Evolutionary conservation across 2,329 filamentous ascomycete species (phyloP).

Genomic region (Alternaria arbusti): DNA sequence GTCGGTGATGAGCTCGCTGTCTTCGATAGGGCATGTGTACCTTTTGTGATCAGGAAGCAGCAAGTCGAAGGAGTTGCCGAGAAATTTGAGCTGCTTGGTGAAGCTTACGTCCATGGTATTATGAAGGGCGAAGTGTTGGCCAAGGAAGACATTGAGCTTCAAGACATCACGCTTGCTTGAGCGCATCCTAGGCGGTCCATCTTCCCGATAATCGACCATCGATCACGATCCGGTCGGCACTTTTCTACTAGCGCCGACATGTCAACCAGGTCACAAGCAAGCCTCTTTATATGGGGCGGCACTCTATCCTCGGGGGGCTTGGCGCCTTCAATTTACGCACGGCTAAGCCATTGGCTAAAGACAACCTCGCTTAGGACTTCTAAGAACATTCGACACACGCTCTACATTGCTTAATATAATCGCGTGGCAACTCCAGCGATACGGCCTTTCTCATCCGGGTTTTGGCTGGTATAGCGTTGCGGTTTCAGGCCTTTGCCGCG

Average conservation of each 20-base stretch:
- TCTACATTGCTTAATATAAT: conserved; percentile 40
- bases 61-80: neutral
- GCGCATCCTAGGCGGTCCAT: neutral
- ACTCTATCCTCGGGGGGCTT: conserved; percentile 1
- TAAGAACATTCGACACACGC: conserved; percentile 25
- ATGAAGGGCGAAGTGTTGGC: conserved; percentile 28
- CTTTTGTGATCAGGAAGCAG: conserved; percentile 21
- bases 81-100: conserved; percentile 25
- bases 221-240: neutral
- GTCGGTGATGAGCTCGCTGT: conserved; percentile 23
- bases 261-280: conserved; percentile 16
- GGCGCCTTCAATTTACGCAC: conserved; percentile 15
- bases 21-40: conserved; percentile 27
- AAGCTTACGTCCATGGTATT: conserved; percentile 31
- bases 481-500: conserved; percentile 3
- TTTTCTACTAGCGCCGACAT: neutral
- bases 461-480: conserved; percentile 3
- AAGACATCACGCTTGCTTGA: conserved; percentile 21
- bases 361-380: conserved; percentile 25
- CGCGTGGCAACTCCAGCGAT: conserved; percentile 2
- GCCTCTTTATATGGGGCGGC: conserved; percentile 8
- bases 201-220: neutral
- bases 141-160: conserved; percentile 6
- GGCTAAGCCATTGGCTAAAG: conserved; percentile 25
- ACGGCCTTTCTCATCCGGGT: conserved; percentile 25